These are phyloP conservation scores for Starmera pachycereana DNA, from an alignment of 805 yeast genomes.

Conservation along the genomic window DNA sequence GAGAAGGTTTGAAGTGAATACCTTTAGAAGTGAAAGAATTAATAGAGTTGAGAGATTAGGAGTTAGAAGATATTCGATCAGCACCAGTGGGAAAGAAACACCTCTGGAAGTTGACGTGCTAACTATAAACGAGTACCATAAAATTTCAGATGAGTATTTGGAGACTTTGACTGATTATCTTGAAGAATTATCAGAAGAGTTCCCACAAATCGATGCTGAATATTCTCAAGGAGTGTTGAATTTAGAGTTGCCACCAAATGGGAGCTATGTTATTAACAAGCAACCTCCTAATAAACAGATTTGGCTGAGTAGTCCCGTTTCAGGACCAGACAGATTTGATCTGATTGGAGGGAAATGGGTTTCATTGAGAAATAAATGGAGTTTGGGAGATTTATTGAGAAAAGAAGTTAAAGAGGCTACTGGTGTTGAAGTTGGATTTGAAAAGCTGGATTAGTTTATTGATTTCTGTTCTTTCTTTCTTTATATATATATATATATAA, in stretches of 20 bases:
- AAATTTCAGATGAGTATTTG: slow-evolving; percentile 52
- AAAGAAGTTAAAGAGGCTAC: slow-evolving; percentile 35
- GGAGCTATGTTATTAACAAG: slow-evolving; percentile 87
- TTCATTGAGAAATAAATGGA: slow-evolving; percentile 54
- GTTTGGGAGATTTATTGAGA: slow-evolving; percentile 38
- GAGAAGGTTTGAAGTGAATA: too few relatives aligned
- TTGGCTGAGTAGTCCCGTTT: slow-evolving; percentile 89
- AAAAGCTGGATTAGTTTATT: slow-evolving; percentile 12
- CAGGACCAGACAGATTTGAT: slow-evolving; percentile 87
- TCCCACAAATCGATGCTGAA: slow-evolving; percentile 64
- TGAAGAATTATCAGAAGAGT: slow-evolving; percentile 54
- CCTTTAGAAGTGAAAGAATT: too few relatives aligned
- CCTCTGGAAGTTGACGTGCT: slow-evolving; percentile 42
- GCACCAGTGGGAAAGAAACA: slow-evolving; percentile 45
- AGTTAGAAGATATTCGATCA: slow-evolving; percentile 11
- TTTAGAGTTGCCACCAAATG: slow-evolving; percentile 55
- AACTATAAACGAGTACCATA: slow-evolving; percentile 47
- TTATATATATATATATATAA: too few relatives aligned
- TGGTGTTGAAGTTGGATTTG: slow-evolving; percentile 13
- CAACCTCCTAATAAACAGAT: slow-evolving; percentile 97
- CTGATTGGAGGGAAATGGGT: slow-evolving; percentile 67
- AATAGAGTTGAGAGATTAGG: too few relatives aligned
- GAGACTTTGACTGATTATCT: slow-evolving; percentile 58
- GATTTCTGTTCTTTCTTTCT: too few relatives aligned
- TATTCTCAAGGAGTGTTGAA: slow-evolving; percentile 83